Base-by-base conservation (phyloP, 2,329 filamentous ascomycete genomes). In the Zasmidium citrigriseum region DNA sequence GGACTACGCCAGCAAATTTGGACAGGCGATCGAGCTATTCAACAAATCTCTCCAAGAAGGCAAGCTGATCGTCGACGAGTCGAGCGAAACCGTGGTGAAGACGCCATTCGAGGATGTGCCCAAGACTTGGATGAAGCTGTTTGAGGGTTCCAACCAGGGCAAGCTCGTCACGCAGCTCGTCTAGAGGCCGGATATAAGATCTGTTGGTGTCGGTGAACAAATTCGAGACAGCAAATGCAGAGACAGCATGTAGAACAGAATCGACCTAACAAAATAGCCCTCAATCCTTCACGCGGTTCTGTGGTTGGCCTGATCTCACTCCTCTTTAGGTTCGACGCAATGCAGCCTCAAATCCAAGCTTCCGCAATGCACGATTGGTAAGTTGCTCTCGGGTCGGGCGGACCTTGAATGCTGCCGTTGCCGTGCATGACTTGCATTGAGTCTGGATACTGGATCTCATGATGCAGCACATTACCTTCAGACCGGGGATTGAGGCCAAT, bases 41-140 rank as follows among this genome's bases (percentile, higher is more conserved):
- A 58, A 68, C 22, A 62, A 73, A 46, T 72, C 68, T 4, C 65
- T 71, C 48, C 66, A 76, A 63, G 77, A 78, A n/a, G 79, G 78
- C 14, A 81, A 79, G 73, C 72, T 82, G 53, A 68, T 74, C 41
- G 71, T 75, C 34, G 77, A 80, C 29, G 77, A 80, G 55, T 76
- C 69, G 48, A 65, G 67, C 38, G 78, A 82, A 73, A 81, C 78
- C 23, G 66, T 82, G 4, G 75, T 82, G 2, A 71, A 76, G 41
- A 74, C 76, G 0, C 70, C 67, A 55, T 82, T 82, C 64, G 80
- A 82, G 64, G 76, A 80, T 55, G 67, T 82, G 9, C 80, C 79
- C 1, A 75, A 75, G 68, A 80, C 77, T 22, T 82, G 80, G 80
- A 67, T 74, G 63, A 72, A 75, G 72, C 64, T 82, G 63, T 82